phyloP scores from a whole-genome alignment of 2,329 filamentous ascomycete genomes.

The Diaporthe sp. region DNA sequence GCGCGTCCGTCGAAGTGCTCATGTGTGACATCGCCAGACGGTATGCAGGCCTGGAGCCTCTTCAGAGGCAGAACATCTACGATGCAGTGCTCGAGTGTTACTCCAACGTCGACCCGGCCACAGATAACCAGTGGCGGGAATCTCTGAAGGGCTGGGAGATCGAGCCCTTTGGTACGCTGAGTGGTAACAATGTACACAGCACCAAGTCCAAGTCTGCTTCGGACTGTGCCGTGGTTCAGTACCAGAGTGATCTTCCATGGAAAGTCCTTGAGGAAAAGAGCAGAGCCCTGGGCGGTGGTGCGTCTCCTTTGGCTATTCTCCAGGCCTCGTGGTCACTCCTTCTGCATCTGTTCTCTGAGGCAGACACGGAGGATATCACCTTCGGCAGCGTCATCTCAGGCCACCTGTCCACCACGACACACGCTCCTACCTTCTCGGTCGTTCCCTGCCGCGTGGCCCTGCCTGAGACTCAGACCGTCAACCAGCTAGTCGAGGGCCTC shows the following conservation, averaged over 20 bases:
- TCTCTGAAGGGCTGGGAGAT: conserved; percentile 41
- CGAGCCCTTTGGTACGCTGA: conserved; percentile 42
- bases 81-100: conserved; percentile 40
- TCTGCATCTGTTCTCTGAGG: conserved; percentile 49
- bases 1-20: conserved; percentile 50
- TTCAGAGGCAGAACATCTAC: conserved; percentile 38
- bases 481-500: conserved; percentile 40
- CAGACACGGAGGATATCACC: conserved; percentile 49
- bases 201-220: conserved; percentile 19
- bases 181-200: conserved; percentile 40
- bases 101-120: conserved; percentile 34
- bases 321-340: conserved; percentile 53
- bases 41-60: conserved; percentile 40
- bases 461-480: conserved; percentile 37
- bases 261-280: conserved; percentile 39
- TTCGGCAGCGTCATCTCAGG: conserved; percentile 52
- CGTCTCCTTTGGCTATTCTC: conserved; percentile 49
- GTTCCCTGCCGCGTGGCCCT: conserved; percentile 49
- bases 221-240: conserved; percentile 34
- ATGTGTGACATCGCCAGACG: conserved; percentile 47
- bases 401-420: conserved; percentile 42
- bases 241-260: conserved; percentile 36
- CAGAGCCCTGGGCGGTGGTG: conserved; percentile 42
- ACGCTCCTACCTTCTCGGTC: conserved; percentile 51
- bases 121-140: conserved; percentile 38